A percentile compares a stretch with the other conserved stretches of the same genome.
Evolutionary conservation across 306 rosid species (phyloP).

Genomic region (Cajanus cajan): DNA sequence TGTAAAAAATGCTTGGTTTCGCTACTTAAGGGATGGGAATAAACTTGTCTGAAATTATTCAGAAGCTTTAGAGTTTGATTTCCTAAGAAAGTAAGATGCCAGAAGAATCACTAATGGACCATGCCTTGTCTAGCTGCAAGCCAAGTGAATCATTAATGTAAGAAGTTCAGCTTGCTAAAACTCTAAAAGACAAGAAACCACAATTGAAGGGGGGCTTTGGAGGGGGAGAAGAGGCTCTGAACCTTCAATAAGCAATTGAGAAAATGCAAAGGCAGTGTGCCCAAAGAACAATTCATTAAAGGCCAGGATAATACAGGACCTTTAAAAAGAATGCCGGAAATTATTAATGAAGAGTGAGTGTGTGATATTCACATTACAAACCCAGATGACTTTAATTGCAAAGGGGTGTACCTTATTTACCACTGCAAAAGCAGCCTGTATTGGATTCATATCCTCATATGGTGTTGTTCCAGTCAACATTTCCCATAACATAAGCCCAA

Average conservation of each 20-base stretch:
- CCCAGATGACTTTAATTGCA: neutral
- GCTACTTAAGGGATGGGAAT: neutral
- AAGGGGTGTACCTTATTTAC: constrained; percentile 69
- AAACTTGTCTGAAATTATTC: neutral
- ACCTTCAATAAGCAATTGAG: neutral
- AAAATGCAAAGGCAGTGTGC: neutral
- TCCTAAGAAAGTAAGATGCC: neutral
- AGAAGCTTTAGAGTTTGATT: neutral
- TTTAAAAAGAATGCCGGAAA: neutral
- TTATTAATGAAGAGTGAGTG: neutral
- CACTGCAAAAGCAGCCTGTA: constrained; percentile 97
- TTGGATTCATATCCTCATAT: constrained; percentile 87
- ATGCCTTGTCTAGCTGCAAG: neutral
- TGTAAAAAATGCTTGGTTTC: neutral
- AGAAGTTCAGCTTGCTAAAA: neutral
- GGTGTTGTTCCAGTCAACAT: constrained; percentile 85
- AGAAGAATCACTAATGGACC: neutral
- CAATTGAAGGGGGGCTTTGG: neutral
- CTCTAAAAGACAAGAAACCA: neutral
- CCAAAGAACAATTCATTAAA: constrained; percentile 1
- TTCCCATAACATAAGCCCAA: constrained; percentile 93
- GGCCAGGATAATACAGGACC: neutral
- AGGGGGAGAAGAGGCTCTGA: neutral
- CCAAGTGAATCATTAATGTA: neutral
- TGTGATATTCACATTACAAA: constrained; percentile 2